Conservation (phyloP, 2,329 filamentous ascomycete genomes). For the Arthrobotrys megalospora region DNA sequence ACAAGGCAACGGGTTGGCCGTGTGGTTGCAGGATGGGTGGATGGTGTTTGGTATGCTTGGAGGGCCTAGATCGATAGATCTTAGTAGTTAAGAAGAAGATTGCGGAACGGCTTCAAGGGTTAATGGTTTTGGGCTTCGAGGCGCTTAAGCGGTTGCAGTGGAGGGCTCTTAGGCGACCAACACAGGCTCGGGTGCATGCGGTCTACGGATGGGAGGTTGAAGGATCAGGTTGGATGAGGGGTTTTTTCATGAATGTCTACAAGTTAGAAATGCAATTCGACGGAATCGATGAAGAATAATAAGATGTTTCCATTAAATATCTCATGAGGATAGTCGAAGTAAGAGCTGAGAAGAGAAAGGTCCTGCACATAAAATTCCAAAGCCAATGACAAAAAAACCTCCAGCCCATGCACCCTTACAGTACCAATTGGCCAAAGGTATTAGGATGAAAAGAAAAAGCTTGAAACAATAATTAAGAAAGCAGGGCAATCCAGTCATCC, state of each 20-base stretch:
- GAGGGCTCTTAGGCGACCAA: constrained; percentile 25
- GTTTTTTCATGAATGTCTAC: constrained; percentile 4
- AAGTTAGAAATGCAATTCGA: constrained; percentile 6
- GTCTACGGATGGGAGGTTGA: constrained; percentile 10
- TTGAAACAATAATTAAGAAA: constrained; percentile 22
- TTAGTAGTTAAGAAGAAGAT: neutral
- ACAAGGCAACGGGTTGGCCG: constrained; percentile 26
- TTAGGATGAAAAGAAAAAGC: constrained; percentile 22
- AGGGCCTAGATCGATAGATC: constrained; percentile 34
- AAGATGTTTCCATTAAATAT: constrained; percentile 11
- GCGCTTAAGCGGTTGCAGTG: constrained; percentile 58
- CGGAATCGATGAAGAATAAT: neutral
- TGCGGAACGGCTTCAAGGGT: constrained; percentile 34
- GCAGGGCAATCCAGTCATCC: neutral
- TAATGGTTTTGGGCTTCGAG: constrained; percentile 39
- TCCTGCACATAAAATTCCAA: constrained; percentile 9
- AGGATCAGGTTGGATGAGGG: constrained; percentile 6
- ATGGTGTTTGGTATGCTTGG: constrained; percentile 25
- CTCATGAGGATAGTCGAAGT: neutral
- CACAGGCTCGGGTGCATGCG: neutral
- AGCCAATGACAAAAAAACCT: constrained; percentile 33
- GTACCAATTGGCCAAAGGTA: constrained; percentile 50
- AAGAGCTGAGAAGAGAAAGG: neutral
- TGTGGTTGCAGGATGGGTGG: constrained; percentile 19
- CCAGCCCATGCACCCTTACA: constrained; percentile 32